Evolutionary conservation across 306 rosid genomes (phyloP).

Genomic region (Biancaea sappan): DNA sequence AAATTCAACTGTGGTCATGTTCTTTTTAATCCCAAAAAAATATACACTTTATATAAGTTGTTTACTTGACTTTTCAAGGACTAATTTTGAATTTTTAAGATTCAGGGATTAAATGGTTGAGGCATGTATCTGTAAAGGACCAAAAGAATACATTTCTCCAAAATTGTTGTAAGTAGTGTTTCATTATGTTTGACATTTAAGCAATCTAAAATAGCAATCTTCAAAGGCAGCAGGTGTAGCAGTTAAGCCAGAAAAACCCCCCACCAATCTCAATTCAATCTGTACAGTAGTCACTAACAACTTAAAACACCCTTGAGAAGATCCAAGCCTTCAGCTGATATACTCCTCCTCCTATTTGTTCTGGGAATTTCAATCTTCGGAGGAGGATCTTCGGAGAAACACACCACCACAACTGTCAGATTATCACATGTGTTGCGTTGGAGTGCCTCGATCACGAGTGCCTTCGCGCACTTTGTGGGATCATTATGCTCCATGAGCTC

Average conservation of each 20-base stretch:
- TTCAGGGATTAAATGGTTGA: no score
- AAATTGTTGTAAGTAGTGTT: constrained; percentile 2
- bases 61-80: no score
- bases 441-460: constrained; percentile 66
- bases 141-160: no score
- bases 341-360: constrained; percentile 67
- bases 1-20: no score
- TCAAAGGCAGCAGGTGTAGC: constrained; percentile 7
- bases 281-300: constrained; percentile 35
- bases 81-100: no score
- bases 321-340: constrained; percentile 75
- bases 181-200: constrained; percentile 23
- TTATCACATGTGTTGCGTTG: constrained; percentile 70
- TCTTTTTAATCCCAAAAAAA: no score
- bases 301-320: constrained; percentile 71
- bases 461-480: constrained; percentile 51
- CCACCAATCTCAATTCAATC: constrained; percentile 29
- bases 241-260: constrained; percentile 43
- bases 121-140: no score
- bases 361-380: constrained; percentile 59
- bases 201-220: constrained; percentile 31
- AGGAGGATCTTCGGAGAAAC: constrained; percentile 69
- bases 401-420: constrained; percentile 62
- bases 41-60: no score
- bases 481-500: constrained; percentile 68